phyloP scores from a whole-genome alignment of 2,329 filamentous ascomycete species.

The Microthyrium microscopicum region DNA sequence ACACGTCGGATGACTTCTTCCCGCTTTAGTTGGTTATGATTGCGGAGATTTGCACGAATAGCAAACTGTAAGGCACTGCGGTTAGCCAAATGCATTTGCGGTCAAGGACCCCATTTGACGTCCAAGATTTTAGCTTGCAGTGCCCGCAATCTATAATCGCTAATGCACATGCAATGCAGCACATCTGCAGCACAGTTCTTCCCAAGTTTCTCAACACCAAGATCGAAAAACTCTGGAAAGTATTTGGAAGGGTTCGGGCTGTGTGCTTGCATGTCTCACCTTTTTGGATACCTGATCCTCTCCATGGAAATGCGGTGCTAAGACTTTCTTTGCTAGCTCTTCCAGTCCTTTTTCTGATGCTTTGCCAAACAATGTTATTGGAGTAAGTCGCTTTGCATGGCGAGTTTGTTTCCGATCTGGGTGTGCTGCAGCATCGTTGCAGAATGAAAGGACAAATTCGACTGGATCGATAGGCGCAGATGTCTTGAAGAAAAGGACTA shows the following conservation, averaged over 20 bases:
- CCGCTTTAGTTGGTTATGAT: conserved; percentile 52
- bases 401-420: conserved; percentile 36
- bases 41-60: conserved; percentile 64
- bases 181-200: too few relatives aligned
- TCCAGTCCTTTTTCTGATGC: conserved; percentile 53
- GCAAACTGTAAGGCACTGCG: conserved; percentile 43
- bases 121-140: neutral
- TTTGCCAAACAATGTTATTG: conserved; percentile 43
- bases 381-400: conserved; percentile 43
- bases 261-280: conserved; percentile 22
- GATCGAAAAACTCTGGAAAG: neutral
- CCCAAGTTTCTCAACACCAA: too few relatives aligned
- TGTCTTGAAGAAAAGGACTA: conserved; percentile 43
- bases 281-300: conserved; percentile 32
- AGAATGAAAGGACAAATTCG: conserved; percentile 40
- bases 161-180: too few relatives aligned
- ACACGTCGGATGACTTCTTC: conserved; percentile 55
- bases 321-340: conserved; percentile 44
- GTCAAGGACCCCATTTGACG: neutral
- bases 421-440: conserved; percentile 35
- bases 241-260: neutral
- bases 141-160: neutral
- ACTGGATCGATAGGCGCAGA: conserved; percentile 41
- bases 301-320: conserved; percentile 46
- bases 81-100: neutral